These are phyloP conservation scores for Pseudopithomyces chartarum DNA, from an alignment of 2,329 filamentous ascomycete genomes.

Conservation along the genomic window DNA sequence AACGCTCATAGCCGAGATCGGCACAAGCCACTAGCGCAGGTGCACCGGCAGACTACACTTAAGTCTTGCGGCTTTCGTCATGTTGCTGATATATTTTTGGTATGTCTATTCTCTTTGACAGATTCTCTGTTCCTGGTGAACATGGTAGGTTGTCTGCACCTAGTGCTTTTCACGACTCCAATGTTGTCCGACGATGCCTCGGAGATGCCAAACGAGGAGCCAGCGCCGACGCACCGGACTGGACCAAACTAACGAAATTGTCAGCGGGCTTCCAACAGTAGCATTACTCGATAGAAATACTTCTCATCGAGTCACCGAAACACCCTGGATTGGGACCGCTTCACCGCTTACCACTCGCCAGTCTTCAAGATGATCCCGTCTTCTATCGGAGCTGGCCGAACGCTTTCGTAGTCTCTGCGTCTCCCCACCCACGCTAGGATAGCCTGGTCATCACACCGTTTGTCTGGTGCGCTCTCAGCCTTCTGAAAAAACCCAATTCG, in stretches of 20 bases:
- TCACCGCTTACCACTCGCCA: conserved; percentile 16
- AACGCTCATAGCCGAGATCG: conserved; percentile 23
- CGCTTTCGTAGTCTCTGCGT: conserved; percentile 1
- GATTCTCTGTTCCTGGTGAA: no score
- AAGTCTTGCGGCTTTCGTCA: conserved; percentile 8
- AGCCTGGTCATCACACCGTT: background rate
- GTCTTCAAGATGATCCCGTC: background rate
- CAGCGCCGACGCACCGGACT: conserved; percentile 21
- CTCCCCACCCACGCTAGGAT: background rate
- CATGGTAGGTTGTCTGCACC: no score
- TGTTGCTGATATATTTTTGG: background rate
- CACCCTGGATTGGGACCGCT: conserved; percentile 15
- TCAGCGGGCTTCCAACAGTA: conserved; percentile 30
- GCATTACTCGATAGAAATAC: conserved; percentile 40
- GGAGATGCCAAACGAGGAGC: conserved; percentile 15
- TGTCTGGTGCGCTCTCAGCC: background rate
- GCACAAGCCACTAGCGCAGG: conserved; percentile 33
- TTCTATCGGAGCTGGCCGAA: conserved; percentile 32
- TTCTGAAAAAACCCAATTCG: background rate
- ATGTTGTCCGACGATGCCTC: background rate
- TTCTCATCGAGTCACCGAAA: conserved; percentile 41
- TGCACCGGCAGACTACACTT: conserved; percentile 24
- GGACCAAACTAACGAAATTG: conserved; percentile 27
- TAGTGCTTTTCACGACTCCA: background rate
- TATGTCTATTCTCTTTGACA: background rate